Conservation (phyloP, 2,329 filamentous ascomycete species). For the Verticillium alfalfae region DNA sequence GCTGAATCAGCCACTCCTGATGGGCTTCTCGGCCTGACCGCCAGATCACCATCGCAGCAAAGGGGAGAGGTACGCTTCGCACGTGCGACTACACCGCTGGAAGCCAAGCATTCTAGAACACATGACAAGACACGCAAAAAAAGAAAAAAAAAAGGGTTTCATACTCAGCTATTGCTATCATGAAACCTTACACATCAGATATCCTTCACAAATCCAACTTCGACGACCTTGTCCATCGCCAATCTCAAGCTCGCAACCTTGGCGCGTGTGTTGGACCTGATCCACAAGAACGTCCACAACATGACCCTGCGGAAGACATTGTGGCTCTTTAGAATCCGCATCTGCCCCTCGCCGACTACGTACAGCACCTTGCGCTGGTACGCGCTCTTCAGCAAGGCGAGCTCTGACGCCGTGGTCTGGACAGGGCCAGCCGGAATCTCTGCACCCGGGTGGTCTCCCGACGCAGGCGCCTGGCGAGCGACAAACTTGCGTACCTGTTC, state of each 20-base stretch:
- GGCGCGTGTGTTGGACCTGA: conserved; percentile 59
- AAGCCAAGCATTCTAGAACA: too few species aligned
- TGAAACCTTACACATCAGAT: conserved; percentile 31
- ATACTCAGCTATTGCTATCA: neutral
- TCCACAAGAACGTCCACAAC: conserved; percentile 55
- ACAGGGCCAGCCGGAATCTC: conserved; percentile 2
- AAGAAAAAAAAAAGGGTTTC: neutral
- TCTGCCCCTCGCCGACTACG: conserved; percentile 57
- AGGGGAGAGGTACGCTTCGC: too few species aligned
- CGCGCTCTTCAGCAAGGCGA: conserved; percentile 37
- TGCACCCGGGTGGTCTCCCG: conserved; percentile 3
- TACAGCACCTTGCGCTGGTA: conserved; percentile 45
- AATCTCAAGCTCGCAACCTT: conserved; percentile 61
- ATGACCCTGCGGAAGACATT: conserved; percentile 37
- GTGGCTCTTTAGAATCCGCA: conserved; percentile 39
- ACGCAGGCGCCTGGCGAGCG: conserved; percentile 21
- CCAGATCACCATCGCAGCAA: too few species aligned
- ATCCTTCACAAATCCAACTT: conserved; percentile 66
- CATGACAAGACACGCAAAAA: too few species aligned
- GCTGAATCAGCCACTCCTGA: too few species aligned
- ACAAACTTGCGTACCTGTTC: conserved; percentile 50
- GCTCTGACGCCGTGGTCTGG: conserved; percentile 26
- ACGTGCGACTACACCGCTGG: too few species aligned
- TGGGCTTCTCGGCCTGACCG: too few species aligned
- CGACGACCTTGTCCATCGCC: conserved; percentile 55